A percentile compares a stretch with the other conserved stretches of the same genome.
These are phyloP conservation scores for Entamoeba invadens DNA, from an alignment of 208 protist genomes.

Conservation along the genomic window DNA sequence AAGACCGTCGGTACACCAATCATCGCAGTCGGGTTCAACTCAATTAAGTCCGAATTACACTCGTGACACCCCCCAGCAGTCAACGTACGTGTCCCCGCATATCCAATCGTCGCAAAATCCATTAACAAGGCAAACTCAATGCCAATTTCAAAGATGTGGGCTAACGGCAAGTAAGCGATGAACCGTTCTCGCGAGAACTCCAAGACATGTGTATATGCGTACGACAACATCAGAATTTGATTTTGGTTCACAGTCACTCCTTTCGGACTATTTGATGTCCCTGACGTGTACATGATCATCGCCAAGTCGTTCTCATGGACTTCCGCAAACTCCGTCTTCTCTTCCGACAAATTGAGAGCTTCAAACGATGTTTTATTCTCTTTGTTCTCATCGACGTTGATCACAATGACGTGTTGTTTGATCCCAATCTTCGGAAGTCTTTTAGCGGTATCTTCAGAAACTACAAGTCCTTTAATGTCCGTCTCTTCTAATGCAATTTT, in stretches of 20 bases:
- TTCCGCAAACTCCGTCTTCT: background rate
- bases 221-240: background rate
- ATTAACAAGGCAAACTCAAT: background rate
- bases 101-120: background rate
- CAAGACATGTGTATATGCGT: background rate
- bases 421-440: background rate
- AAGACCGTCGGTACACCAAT: background rate
- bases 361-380: background rate
- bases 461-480: background rate
- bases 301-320: background rate
- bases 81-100: background rate
- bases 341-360: background rate
- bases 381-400: background rate
- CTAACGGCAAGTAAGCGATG: background rate
- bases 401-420: background rate
- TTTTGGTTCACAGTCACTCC: background rate
- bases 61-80: background rate
- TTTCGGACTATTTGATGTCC: background rate
- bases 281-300: background rate
- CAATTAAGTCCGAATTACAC: background rate
- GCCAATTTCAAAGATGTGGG: background rate
- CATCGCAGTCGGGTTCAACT: background rate
- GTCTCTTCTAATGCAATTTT: background rate
- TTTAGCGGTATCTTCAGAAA: background rate
- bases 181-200: background rate